Evolutionary conservation across 2,329 filamentous ascomycete genomes (phyloP), one percentile per base, ranked within the genome.

Genomic region (Pseudogymnoascus sp.): DNA sequence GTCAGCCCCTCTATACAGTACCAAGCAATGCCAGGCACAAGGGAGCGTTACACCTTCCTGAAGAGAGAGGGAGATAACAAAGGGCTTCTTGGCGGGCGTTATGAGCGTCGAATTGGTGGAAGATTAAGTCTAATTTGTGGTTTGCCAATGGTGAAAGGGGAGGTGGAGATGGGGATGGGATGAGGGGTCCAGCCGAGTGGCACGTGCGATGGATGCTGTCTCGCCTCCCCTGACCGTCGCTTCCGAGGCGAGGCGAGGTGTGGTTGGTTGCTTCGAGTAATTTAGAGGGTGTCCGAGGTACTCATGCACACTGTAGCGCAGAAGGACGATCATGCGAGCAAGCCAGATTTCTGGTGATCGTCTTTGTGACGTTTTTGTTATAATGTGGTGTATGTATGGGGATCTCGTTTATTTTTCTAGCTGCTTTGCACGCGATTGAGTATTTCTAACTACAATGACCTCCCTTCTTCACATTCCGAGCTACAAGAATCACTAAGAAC

Each of bases 41-140:
- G 26, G 46, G 26, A 53, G 46, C n/a, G 15, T 53, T n/a, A 19
- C 26, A 56, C 29, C 50, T 56, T 56, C 29, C 50, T 29, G 10
- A 56, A 56, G 50, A 56, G 29, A 56, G 50, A 33, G 29, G 26
- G 50, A 56, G 50, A 56, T 56, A 56, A 56, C 26, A 56, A 56
- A 56, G 15, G 26, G n/a, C 10, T 33, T 56, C 50, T 56, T 56
- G 50, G 50, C 50, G 26, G 50, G 50, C 10, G 29, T 33, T 56
- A 33, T 56, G 10, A 33, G 26, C 50, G 29, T 56, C 50, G 29
- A 33, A 33, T 56, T 31, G n/a, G 26, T 56, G 10, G n/a, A 33
- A 56, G 50, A 33, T 31, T 56, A 19, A 4, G 50, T 13, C 50
- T 56, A 33, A 33, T 56, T 19, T 33, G 29, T 56, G 29, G 50